These are phyloP conservation scores for Annulohypoxylon stygium DNA, from an alignment of 495 filamentous ascomycete species.

Conservation along the genomic window DNA sequence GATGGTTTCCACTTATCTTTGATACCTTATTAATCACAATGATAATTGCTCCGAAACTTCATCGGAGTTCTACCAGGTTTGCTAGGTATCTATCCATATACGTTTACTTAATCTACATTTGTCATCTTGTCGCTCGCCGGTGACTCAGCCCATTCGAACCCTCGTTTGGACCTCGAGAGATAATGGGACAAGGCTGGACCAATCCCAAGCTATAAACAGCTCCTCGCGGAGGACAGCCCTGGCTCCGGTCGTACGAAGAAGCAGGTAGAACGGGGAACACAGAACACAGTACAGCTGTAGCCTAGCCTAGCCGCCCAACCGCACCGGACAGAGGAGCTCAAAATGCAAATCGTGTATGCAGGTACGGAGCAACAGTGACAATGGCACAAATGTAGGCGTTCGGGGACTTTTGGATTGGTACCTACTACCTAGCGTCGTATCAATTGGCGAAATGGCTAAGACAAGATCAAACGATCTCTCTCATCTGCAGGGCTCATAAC, in stretches of 20 bases:
- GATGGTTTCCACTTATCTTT: background rate
- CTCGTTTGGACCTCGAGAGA: background rate
- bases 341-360: conserved; percentile 26
- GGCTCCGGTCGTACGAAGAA: conserved; percentile 23
- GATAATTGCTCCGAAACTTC: background rate
- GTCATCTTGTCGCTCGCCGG: conserved; percentile 34
- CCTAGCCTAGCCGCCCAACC: conserved; percentile 26
- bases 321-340: conserved; percentile 3
- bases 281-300: conserved; percentile 7
- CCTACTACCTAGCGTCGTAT: conserved; percentile 22
- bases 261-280: conserved; percentile 4
- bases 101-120: conserved; percentile 33
- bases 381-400: too few relatives aligned
- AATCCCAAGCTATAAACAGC: conserved; percentile 11
- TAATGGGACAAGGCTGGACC: conserved; percentile 11
- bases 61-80: conserved; percentile 7
- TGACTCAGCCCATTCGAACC: conserved; percentile 30
- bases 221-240: conserved; percentile 24
- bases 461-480: conserved; percentile 31
- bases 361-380: conserved; percentile 33
- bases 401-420: conserved; percentile 24
- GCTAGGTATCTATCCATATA: conserved; percentile 22
- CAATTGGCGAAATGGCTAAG: conserved; percentile 32
- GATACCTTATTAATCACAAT: conserved; percentile 30
- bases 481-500: conserved; percentile 6